Evolutionary conservation across 306 rosid species (phyloP).

Genomic region (Fragaria iinumae): DNA sequence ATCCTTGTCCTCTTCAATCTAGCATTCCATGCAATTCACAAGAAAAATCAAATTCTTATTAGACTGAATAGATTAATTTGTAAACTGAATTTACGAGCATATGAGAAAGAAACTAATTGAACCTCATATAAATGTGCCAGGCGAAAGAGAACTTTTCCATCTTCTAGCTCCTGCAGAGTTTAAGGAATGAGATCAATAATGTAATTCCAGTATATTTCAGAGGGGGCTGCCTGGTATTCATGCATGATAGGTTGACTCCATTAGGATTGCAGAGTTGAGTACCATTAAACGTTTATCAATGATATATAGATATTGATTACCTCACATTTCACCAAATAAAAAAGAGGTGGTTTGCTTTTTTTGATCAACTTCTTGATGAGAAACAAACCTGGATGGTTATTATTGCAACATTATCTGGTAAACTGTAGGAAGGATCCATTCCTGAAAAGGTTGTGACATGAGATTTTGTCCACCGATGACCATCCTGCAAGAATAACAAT

Average conservation of each 20-base stretch:
- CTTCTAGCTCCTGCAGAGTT: slow-evolving; percentile 57
- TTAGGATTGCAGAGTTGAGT: background rate
- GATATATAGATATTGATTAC: background rate
- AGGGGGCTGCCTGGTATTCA: background rate
- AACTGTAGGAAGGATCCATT: slow-evolving; percentile 52
- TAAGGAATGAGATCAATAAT: slow-evolving; percentile 13
- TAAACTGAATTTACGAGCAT: background rate
- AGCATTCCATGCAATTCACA: slow-evolving; percentile 21
- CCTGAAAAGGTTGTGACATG: slow-evolving; percentile 56
- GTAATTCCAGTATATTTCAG: background rate
- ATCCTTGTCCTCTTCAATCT: slow-evolving; percentile 62
- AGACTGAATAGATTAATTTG: background rate
- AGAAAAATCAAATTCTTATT: background rate
- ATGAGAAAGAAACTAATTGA: slow-evolving; percentile 19
- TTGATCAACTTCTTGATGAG: background rate
- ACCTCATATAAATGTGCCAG: slow-evolving; percentile 82
- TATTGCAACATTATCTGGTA: slow-evolving; percentile 72
- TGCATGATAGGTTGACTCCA: background rate
- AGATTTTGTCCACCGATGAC: slow-evolving; percentile 51
- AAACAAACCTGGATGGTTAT: slow-evolving; percentile 68
- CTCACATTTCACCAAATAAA: background rate
- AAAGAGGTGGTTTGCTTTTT: background rate
- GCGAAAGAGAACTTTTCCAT: slow-evolving; percentile 65
- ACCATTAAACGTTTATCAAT: background rate
- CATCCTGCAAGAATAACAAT: slow-evolving; percentile 43